A percentile compares a stretch with the other conserved stretches of the same genome.
These are phyloP conservation scores for Platanus orientalis DNA, from an alignment of 164 flowering plant species.

Conservation along the genomic window DNA sequence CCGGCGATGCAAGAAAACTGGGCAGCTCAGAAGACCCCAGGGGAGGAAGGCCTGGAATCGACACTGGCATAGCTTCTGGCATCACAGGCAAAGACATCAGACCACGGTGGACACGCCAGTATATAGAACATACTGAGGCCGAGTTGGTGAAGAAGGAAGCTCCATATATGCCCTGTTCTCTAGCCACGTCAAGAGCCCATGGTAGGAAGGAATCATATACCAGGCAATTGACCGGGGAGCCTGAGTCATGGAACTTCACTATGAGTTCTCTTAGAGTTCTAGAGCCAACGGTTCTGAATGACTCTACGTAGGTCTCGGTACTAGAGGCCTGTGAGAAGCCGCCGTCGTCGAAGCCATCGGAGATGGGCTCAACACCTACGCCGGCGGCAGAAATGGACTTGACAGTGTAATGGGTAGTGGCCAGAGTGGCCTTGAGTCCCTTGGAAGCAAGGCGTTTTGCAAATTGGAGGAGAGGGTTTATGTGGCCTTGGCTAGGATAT, in stretches of 20 bases:
- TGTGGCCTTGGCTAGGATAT: conserved; percentile 35
- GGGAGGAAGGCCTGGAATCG: conserved; percentile 26
- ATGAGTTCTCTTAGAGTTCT: conserved; percentile 26
- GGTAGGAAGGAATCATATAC: conserved; percentile 32
- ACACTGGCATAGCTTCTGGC: conserved; percentile 10
- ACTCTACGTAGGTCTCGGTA: conserved; percentile 11
- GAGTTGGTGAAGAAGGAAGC: conserved; percentile 39
- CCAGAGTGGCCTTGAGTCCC: conserved; percentile 27
- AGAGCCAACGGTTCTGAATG: conserved; percentile 31
- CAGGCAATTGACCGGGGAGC: conserved; percentile 21
- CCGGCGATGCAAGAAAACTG: conserved; percentile 26
- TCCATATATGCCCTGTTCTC: conserved; percentile 17
- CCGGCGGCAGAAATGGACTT: conserved; percentile 13
- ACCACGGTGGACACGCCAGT: conserved; percentile 18
- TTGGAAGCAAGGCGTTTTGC: conserved; percentile 23
- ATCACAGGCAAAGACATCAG: conserved; percentile 20
- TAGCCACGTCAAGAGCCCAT: conserved; percentile 34
- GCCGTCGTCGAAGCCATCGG: conserved; percentile 36
- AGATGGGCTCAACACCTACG: conserved; percentile 25
- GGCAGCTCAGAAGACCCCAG: conserved; percentile 33
- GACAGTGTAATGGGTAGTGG: conserved; percentile 26
- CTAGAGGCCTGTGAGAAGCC: conserved; percentile 17
- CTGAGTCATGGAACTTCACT: not conserved
- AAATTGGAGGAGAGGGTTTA: conserved; percentile 34
- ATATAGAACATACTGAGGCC: conserved; percentile 21